Percentiles rank a stretch among this genome's conserved stretches.
Conservation (phyloP, 2,329 filamentous ascomycete genomes). For the Sporothrix brunneoviolacea region DNA sequence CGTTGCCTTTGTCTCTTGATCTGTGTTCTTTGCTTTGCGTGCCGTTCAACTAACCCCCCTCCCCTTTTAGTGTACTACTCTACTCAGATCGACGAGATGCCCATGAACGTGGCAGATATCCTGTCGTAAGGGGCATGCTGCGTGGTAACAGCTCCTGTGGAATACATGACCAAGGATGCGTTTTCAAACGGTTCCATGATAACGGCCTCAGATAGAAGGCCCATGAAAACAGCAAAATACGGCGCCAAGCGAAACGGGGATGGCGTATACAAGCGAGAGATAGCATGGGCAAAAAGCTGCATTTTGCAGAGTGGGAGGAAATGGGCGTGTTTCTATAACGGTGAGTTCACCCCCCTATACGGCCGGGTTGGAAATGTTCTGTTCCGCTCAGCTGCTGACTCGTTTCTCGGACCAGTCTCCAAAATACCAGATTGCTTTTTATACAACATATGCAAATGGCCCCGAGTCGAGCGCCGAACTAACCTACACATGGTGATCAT, state of each 20-base stretch:
- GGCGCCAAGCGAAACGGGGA: no score
- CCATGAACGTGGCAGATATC: conserved; percentile 78
- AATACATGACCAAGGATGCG: no score
- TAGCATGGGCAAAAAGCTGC: not conserved
- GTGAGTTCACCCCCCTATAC: conserved; percentile 11
- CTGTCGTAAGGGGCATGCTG: conserved; percentile 26
- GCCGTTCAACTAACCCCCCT: not conserved
- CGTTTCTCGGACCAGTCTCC: not conserved
- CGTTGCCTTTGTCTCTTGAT: conserved; percentile 28
- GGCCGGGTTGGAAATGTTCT: no score
- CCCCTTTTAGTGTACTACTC: conserved; percentile 71
- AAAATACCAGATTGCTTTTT: conserved; percentile 10
- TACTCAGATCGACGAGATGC: conserved; percentile 97
- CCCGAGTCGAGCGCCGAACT: no score
- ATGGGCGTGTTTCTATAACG: conserved; percentile 12
- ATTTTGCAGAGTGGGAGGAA: conserved; percentile 16
- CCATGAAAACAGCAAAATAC: no score
- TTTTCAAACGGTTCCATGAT: no score
- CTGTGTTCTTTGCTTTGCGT: not conserved
- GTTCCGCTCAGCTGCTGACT: not conserved
- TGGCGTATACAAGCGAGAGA: no score
- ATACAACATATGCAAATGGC: no score
- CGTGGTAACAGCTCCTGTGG: no score
- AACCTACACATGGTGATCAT: no score
- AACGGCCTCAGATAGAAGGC: no score